A percentile compares a stretch with the other conserved stretches of the same genome.
These are phyloP conservation scores for Leccinum pellstonianum DNA, from an alignment of 768 basidiomycete species.

Conservation along the genomic window DNA sequence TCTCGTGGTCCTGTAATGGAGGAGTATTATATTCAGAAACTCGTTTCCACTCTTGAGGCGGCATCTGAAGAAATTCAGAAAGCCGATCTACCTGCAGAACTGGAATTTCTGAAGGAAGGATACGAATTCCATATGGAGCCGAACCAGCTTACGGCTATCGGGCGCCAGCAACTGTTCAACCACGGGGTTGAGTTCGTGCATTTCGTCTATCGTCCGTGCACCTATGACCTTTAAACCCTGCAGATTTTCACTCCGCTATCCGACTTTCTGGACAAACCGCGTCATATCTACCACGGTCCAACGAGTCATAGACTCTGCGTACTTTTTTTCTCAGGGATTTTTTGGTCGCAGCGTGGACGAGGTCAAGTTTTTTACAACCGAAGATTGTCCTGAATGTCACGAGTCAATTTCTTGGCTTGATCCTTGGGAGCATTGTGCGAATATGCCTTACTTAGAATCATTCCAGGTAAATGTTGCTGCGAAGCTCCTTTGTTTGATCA, in stretches of 20 bases:
- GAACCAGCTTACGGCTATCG: constrained; percentile 37
- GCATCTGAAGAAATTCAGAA: constrained; percentile 23
- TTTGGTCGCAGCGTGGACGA: constrained; percentile 33
- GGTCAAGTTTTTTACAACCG: constrained; percentile 29
- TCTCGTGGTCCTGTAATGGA: constrained; percentile 36
- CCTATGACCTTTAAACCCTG: neutral
- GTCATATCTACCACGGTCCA: constrained; percentile 13
- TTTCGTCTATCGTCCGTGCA: neutral
- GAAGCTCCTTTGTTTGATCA: neutral
- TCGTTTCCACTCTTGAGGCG: constrained; percentile 32
- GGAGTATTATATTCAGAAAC: constrained; percentile 29
- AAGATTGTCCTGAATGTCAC: constrained; percentile 24
- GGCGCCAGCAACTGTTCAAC: constrained; percentile 38
- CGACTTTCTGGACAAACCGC: constrained; percentile 15
- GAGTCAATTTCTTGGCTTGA: constrained; percentile 40
- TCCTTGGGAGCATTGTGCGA: constrained; percentile 37
- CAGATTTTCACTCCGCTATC: constrained; percentile 25
- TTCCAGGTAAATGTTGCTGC: neutral
- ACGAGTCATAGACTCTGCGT: constrained; percentile 39
- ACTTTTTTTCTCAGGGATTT: constrained; percentile 41
- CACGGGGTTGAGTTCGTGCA: constrained; percentile 38
- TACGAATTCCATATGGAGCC: constrained; percentile 34
- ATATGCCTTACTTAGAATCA: neutral
- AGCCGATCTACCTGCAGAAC: constrained; percentile 30
- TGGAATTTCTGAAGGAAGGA: constrained; percentile 39